phyloP scores from a whole-genome alignment of 345 rosid genomes.

The Euphorbia tirucalli region DNA sequence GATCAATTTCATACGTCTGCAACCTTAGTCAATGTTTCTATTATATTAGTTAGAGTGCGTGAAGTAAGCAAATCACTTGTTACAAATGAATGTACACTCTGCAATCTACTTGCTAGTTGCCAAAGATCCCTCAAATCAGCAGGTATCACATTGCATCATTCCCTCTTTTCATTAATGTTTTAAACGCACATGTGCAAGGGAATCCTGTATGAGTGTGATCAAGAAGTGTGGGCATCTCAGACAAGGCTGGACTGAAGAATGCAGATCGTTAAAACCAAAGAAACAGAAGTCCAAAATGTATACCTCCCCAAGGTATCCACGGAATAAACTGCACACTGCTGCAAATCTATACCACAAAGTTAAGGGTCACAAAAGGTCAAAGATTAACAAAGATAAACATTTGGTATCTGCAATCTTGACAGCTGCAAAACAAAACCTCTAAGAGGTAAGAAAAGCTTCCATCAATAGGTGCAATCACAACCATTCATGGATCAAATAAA shows the following conservation, averaged over 20 bases:
- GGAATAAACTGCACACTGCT: conserved; percentile 89
- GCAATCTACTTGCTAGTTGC: not conserved
- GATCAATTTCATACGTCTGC: not conserved
- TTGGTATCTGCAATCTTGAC: not conserved
- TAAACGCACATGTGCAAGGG: not conserved
- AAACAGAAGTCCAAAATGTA: conserved; percentile 1
- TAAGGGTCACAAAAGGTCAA: conserved; percentile 28
- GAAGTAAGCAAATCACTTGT: not conserved
- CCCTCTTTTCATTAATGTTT: not conserved
- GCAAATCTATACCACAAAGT: conserved; percentile 56
- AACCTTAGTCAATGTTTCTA: not conserved
- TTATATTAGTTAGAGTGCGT: not conserved
- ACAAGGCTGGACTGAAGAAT: not conserved
- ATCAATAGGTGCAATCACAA: not conserved
- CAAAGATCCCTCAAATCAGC: conserved; percentile 4
- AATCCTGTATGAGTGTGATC: not conserved
- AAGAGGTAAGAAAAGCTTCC: not conserved
- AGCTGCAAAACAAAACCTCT: not conserved
- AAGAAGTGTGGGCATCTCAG: not conserved
- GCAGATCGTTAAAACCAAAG: conserved; percentile 1
- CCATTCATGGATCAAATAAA: not conserved
- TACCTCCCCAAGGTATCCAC: conserved; percentile 98
- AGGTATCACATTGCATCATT: not conserved
- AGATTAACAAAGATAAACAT: not conserved
- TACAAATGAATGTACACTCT: not conserved